These are phyloP conservation scores for Oryza nivara DNA, from an alignment of 176 grass and related monocot genomes.

Conservation along the genomic window DNA sequence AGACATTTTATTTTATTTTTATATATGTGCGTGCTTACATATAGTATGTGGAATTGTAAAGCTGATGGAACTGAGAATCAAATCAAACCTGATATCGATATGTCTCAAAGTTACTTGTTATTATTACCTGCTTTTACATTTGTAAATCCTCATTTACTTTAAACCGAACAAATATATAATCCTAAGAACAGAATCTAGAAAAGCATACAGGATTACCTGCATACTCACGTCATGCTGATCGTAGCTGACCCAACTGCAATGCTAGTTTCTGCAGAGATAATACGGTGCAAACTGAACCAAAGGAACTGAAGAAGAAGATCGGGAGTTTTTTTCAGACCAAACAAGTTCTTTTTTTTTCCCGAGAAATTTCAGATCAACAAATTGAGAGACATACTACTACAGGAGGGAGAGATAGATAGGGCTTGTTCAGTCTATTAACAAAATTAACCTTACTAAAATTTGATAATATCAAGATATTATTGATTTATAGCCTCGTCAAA, in stretches of 20 bases:
- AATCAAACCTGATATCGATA: background rate
- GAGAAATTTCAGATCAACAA: background rate
- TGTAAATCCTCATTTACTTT: background rate
- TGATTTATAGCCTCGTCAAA: no score
- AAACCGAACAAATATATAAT: background rate
- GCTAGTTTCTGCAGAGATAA: background rate
- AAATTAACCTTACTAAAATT: no score
- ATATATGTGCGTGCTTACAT: background rate
- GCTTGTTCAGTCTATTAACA: no score
- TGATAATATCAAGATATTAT: no score
- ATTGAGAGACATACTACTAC: background rate
- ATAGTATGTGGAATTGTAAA: background rate
- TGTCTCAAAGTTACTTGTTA: background rate
- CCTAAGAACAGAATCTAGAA: background rate
- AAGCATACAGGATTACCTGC: background rate
- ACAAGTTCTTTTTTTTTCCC: background rate
- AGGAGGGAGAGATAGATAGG: no score
- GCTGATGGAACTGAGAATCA: background rate
- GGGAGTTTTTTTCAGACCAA: background rate
- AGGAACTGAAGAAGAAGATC: background rate
- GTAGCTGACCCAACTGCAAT: background rate
- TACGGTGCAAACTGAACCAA: background rate
- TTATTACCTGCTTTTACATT: background rate
- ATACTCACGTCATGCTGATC: conserved; percentile 18
- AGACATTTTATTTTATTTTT: background rate